phyloP scores from a whole-genome alignment of 108 stramenopile species.

The Bacterosira constricta region DNA sequence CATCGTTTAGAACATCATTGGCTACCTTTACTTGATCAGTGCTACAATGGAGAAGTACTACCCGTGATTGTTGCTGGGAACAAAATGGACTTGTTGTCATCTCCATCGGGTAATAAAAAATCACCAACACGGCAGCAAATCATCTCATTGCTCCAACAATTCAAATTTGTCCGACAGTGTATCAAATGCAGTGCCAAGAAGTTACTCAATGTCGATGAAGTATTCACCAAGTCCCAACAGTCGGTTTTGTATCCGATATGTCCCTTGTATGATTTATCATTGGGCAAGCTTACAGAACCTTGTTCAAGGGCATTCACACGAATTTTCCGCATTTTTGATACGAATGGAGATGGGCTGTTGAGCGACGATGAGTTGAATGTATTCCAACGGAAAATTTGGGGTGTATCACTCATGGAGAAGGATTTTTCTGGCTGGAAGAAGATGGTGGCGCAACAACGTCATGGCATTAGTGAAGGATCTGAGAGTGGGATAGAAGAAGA shows the following conservation, averaged over 20 bases:
- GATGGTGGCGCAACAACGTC: slow-evolving; percentile 44
- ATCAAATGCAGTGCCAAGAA: slow-evolving; percentile 87
- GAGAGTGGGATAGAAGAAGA: no score
- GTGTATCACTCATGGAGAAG: slow-evolving; percentile 59
- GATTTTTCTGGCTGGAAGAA: slow-evolving; percentile 82
- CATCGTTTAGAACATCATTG: slow-evolving; percentile 77
- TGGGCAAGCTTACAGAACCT: slow-evolving; percentile 55
- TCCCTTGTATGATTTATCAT: slow-evolving; percentile 72
- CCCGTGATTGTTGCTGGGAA: slow-evolving; percentile 86
- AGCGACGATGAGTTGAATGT: slow-evolving; percentile 72
- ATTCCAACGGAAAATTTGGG: slow-evolving; percentile 74
- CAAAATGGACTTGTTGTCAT: slow-evolving; percentile 72
- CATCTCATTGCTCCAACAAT: slow-evolving; percentile 74
- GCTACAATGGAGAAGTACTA: slow-evolving; percentile 75
- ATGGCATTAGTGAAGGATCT: slow-evolving; percentile 48
- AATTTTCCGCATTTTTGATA: slow-evolving; percentile 82
- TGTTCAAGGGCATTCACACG: slow-evolving; percentile 72
- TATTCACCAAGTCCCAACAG: slow-evolving; percentile 79
- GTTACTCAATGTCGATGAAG: slow-evolving; percentile 74
- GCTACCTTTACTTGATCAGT: slow-evolving; percentile 81
- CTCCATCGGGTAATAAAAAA: slow-evolving; percentile 46
- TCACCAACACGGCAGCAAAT: slow-evolving; percentile 72
- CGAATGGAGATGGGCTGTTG: slow-evolving; percentile 72
- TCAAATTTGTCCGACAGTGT: slow-evolving; percentile 83
- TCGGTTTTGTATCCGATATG: slow-evolving; percentile 76